Percentiles rank a stretch among this genome's conserved stretches.
phyloP scores from a whole-genome alignment of 371 early-diverging fungal genomes.

The Sporodiniella umbellata region DNA sequence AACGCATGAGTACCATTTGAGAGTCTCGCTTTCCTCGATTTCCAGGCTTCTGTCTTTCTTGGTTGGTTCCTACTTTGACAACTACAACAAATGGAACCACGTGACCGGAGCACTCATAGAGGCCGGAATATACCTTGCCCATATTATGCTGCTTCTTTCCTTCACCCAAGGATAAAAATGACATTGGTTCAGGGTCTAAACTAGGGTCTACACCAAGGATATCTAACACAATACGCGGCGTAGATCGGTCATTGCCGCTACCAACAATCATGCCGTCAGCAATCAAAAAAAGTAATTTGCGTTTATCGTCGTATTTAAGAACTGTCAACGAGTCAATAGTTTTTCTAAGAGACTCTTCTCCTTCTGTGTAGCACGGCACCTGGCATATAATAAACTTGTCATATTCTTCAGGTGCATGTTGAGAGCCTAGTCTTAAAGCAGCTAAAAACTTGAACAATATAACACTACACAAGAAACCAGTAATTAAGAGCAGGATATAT shows the following conservation, averaged over 20 bases:
- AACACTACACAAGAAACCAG: slow-evolving; percentile 78
- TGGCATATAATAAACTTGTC: slow-evolving; percentile 91
- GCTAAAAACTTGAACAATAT: slow-evolving; percentile 92
- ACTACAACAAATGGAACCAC: slow-evolving; percentile 94
- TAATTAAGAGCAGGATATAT: slow-evolving; percentile 77
- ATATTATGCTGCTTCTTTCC: slow-evolving; percentile 90
- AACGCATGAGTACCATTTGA: slow-evolving; percentile 85
- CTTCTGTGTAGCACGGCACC: slow-evolving; percentile 98
- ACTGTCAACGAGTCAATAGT: slow-evolving; percentile 93
- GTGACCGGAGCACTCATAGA: slow-evolving; percentile 88
- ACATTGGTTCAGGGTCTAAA: slow-evolving; percentile 81
- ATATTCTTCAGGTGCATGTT: slow-evolving; percentile 66
- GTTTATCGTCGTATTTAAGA: slow-evolving; percentile 90
- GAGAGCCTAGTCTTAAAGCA: slow-evolving; percentile 78
- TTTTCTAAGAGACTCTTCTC: slow-evolving; percentile 87
- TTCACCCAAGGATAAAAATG: slow-evolving; percentile 90
- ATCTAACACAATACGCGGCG: slow-evolving; percentile 95
- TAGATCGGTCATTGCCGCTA: slow-evolving; percentile 94
- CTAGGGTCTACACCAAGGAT: slow-evolving; percentile 86
- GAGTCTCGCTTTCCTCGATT: slow-evolving; percentile 90
- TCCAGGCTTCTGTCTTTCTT: slow-evolving; percentile 72
- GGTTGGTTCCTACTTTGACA: slow-evolving; percentile 87
- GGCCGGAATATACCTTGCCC: slow-evolving; percentile 97
- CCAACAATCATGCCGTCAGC: slow-evolving; percentile 95
- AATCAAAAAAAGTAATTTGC: slow-evolving; percentile 91